Conservation (phyloP, 2,329 filamentous ascomycete species). For the Alternaria atra region DNA sequence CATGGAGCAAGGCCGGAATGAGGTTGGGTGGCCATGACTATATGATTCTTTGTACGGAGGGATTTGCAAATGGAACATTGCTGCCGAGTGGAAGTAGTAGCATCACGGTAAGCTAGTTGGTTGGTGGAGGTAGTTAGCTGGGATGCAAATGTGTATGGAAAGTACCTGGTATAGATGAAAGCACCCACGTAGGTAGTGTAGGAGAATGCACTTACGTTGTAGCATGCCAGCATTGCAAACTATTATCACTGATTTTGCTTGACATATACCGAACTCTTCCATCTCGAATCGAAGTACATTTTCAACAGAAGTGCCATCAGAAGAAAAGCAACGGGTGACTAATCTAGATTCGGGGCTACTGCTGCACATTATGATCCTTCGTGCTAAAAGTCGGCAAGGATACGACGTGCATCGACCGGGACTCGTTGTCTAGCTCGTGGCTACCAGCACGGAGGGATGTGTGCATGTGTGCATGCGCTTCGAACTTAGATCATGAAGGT, state of each 20-base stretch:
- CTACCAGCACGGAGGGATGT: too few species aligned
- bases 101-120: slow-evolving; percentile 14
- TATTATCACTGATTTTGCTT: not conserved
- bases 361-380: not conserved
- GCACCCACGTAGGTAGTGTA: not conserved
- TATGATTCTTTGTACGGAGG: slow-evolving; percentile 16
- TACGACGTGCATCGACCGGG: not conserved
- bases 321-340: not conserved
- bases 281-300: too few species aligned
- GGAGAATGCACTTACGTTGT: too few species aligned
- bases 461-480: too few species aligned
- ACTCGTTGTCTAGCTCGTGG: too few species aligned
- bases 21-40: slow-evolving; percentile 16
- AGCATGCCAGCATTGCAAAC: too few species aligned
- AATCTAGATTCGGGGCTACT: not conserved
- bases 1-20: slow-evolving; percentile 29
- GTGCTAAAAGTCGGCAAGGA: not conserved
- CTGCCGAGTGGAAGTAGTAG: slow-evolving; percentile 17
- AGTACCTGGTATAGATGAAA: too few species aligned
- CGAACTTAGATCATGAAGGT: too few species aligned
- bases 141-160: too few species aligned
- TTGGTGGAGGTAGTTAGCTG: not conserved
- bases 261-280: not conserved
- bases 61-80: slow-evolving; percentile 12
- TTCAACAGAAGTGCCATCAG: not conserved